Evolutionary conservation across 148 eudicot species (phyloP), one percentile per base, ranked within the genome.

Genomic region (Cornus suecica): DNA sequence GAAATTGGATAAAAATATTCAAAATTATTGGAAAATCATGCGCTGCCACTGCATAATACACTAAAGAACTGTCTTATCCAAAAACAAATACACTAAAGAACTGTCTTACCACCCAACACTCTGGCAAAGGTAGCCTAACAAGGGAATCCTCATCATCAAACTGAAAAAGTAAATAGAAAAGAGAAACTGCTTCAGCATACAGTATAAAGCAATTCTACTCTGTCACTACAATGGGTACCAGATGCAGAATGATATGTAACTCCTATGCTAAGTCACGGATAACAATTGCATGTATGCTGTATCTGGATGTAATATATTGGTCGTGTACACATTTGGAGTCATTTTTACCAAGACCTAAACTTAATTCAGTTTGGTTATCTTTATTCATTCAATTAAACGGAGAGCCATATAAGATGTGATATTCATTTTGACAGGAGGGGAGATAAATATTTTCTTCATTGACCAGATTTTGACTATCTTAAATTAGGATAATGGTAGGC

Each of bases 101-200:
- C n/a, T 76, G 15, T 83, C 97, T 90, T 83, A 96, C 99, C 99
- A 90, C 99, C 99, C 99, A 96, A 75, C 92, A 86, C 80, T 96
- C 99, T 75, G 97, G 88, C 66, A 96, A 84, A 68, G 92, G 97
- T 79, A 96, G 83, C 70, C 73, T 74, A 69, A 76, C 83, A 80
- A 96, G 70, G 56, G 76, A 80, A 73, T 88, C 99, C 70, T 90
- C 90, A 4, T 65, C 69, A 78, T 91, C 85, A 78, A 96, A 96
- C 99, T 96, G 93, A 69, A 77, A 73, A 16, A 62, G 42, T 2
- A 58, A 18, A 58, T 5, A 48, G 60, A 62, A 41, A 26, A 25
- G 10, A 74, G 22, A 10, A 67, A 66, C 58, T 3, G 11, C 13
- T 18, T 78, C 70, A 66, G 25, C 15, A 37, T 45, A 22, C 24